Conservation (phyloP, 495 filamentous ascomycete species). For the Tuber brumale region DNA sequence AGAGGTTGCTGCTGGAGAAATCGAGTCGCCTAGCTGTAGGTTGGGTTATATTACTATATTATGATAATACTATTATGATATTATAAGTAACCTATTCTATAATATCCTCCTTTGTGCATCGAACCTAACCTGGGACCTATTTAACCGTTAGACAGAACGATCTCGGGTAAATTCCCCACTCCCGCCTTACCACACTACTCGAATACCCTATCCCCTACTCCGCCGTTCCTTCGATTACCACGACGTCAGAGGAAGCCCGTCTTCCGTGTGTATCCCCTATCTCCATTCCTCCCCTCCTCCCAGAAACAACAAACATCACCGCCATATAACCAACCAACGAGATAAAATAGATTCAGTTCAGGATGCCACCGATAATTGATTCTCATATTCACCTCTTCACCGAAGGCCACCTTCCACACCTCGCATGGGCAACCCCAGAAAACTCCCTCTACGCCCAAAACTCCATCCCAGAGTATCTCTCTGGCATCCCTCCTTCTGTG, state of each 20-base stretch:
- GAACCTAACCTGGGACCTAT: background rate
- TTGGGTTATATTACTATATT: background rate
- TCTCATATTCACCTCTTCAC: slow-evolving; percentile 86
- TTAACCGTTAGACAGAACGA: background rate
- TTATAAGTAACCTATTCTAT: background rate
- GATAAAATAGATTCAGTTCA: background rate
- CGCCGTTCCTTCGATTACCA: background rate
- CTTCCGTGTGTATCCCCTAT: background rate
- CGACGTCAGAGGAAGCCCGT: background rate
- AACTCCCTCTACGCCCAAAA: slow-evolving; percentile 55
- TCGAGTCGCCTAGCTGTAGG: background rate
- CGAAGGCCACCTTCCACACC: slow-evolving; percentile 53
- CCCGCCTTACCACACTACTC: background rate
- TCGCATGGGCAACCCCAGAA: slow-evolving; percentile 58
- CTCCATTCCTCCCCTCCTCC: background rate
- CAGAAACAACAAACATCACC: background rate
- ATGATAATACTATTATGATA: background rate
- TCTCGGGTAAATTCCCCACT: background rate
- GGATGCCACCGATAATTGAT: slow-evolving; percentile 54
- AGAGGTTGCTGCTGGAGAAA: background rate
- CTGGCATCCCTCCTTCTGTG: slow-evolving; percentile 18
- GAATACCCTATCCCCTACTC: background rate
- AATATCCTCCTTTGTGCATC: background rate
- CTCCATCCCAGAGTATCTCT: slow-evolving; percentile 56
- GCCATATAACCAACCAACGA: background rate